Conservation (phyloP, 352 stramenopile species). For the Halophytophthora polymorphica region DNA sequence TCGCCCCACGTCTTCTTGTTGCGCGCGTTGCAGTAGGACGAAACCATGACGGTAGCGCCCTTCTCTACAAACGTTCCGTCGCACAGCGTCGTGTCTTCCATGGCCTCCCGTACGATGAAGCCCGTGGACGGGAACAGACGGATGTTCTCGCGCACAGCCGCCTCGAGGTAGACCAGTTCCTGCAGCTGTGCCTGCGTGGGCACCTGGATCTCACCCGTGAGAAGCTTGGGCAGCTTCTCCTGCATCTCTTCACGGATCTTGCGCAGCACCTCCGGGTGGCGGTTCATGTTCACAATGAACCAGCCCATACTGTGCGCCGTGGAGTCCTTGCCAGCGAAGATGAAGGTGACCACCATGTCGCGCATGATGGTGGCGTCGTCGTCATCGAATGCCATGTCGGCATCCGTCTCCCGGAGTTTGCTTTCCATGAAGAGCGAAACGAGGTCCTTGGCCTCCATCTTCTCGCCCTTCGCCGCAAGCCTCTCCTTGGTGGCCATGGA, state of each 20-base stretch:
- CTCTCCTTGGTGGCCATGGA: constrained; percentile 45
- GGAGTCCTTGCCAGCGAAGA: constrained; percentile 77
- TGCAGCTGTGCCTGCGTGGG: constrained; percentile 40
- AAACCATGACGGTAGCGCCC: constrained; percentile 23
- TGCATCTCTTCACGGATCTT: constrained; percentile 61
- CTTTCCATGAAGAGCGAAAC: constrained; percentile 41
- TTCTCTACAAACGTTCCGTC: constrained; percentile 29
- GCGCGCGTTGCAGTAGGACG: constrained; percentile 29
- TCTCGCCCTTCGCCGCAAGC: constrained; percentile 42
- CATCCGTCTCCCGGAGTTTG: constrained; percentile 25
- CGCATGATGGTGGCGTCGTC: constrained; percentile 45
- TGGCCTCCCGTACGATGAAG: constrained; percentile 48
- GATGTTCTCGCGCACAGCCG: constrained; percentile 60
- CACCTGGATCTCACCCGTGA: constrained; percentile 21
- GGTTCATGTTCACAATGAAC: constrained; percentile 69
- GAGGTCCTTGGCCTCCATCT: constrained; percentile 38
- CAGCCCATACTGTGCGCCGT: constrained; percentile 61
- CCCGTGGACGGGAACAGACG: constrained; percentile 60
- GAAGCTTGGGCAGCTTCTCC: constrained; percentile 30
- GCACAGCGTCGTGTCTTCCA: constrained; percentile 25
- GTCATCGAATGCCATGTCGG: constrained; percentile 18
- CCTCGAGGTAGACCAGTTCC: constrained; percentile 58
- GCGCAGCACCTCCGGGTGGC: constrained; percentile 39
- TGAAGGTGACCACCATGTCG: constrained; percentile 74
- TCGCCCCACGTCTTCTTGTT: constrained; percentile 41